Evolutionary conservation across 73 alveolate species (phyloP).

Genomic region (Paramecium sexaurelia): DNA sequence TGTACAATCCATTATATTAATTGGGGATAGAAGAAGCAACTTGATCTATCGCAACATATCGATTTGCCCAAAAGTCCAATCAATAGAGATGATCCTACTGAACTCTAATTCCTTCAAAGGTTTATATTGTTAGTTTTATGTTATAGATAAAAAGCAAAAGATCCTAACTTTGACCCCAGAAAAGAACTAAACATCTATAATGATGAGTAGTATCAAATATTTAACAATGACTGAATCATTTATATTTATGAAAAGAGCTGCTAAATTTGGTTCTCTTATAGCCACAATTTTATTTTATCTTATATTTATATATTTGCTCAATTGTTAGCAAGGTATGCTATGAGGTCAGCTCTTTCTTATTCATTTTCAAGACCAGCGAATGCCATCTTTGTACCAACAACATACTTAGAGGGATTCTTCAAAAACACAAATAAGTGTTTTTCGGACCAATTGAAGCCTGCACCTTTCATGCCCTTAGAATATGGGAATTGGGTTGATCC

Average conservation of each 20-base stretch:
- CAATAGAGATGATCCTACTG: constrained; percentile 69
- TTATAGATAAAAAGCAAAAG: constrained; percentile 44
- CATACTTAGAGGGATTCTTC: constrained; percentile 82
- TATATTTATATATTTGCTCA: constrained; percentile 21
- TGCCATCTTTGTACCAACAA: constrained; percentile 89
- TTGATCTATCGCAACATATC: constrained; percentile 62
- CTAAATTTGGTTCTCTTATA: background rate
- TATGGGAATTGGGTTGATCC: constrained; percentile 59
- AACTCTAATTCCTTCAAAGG: constrained; percentile 62
- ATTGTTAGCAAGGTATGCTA: constrained; percentile 77
- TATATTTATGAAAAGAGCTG: background rate
- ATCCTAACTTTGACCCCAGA: constrained; percentile 46
- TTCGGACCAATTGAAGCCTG: constrained; percentile 77
- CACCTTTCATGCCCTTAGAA: constrained; percentile 59
- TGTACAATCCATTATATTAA: constrained; percentile 67
- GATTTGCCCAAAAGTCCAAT: constrained; percentile 68
- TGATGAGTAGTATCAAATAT: constrained; percentile 34
- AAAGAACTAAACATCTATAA: constrained; percentile 22
- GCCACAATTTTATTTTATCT: background rate
- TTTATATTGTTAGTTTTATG: constrained; percentile 1
- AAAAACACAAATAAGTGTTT: constrained; percentile 76
- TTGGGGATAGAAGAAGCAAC: constrained; percentile 68
- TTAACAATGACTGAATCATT: background rate
- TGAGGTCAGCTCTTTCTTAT: constrained; percentile 83
- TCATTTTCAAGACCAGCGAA: constrained; percentile 83